Evolutionary conservation across 495 filamentous ascomycete genomes (phyloP).

Genomic region (Durotheca rogersii): DNA sequence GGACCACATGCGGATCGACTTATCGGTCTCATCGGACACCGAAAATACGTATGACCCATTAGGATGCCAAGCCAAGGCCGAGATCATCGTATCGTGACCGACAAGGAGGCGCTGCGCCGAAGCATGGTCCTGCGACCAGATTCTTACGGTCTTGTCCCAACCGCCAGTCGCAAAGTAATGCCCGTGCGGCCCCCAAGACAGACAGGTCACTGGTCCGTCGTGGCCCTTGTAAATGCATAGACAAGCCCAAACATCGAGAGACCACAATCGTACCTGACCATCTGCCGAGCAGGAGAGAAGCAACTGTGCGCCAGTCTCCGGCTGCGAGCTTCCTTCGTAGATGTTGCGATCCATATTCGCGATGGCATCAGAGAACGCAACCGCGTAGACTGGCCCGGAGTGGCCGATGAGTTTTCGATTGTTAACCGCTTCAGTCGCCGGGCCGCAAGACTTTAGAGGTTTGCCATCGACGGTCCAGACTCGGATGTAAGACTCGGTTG

Average conservation of each 20-base stretch:
- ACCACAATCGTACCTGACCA: slow-evolving; percentile 87
- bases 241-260: slow-evolving; percentile 81
- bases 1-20: slow-evolving; percentile 96
- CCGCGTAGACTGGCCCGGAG: slow-evolving; percentile 79
- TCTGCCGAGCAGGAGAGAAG: slow-evolving; percentile 88
- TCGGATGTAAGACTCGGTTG: slow-evolving; percentile 90
- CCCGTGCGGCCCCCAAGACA: slow-evolving; percentile 88
- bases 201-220: slow-evolving; percentile 81
- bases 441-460: slow-evolving; percentile 54
- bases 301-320: slow-evolving; percentile 65
- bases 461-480: slow-evolving; percentile 87
- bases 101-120: slow-evolving; percentile 85
- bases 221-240: slow-evolving; percentile 92
- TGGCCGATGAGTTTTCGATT: slow-evolving; percentile 87
- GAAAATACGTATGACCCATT: slow-evolving; percentile 93
- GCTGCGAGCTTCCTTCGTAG: slow-evolving; percentile 48
- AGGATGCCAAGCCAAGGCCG: slow-evolving; percentile 83
- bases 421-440: slow-evolving; percentile 46
- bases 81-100: slow-evolving; percentile 87
- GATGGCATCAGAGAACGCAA: slow-evolving; percentile 85
- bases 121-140: slow-evolving; percentile 90
- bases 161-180: slow-evolving; percentile 91
- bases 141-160: slow-evolving; percentile 82
- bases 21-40: slow-evolving; percentile 73
- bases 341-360: slow-evolving; percentile 48